Percentiles rank a stretch among this genome's conserved stretches.
Evolutionary conservation across 768 basidiomycete species (phyloP).

Genomic region (Strobilomyces echinocephalus): DNA sequence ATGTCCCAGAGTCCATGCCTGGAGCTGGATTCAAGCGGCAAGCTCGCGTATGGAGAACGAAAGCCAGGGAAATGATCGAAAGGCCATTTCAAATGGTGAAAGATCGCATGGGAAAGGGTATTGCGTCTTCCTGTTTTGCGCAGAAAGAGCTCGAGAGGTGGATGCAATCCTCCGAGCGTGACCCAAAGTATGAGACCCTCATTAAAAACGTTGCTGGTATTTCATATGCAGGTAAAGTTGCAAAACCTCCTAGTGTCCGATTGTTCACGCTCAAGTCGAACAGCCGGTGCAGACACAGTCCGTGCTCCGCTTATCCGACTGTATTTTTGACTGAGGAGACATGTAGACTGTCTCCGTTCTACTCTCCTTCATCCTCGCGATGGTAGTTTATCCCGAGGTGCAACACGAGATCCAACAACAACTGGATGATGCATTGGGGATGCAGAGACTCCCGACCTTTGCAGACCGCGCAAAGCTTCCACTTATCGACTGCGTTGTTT

Average conservation of each 20-base stretch:
- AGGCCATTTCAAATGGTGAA: conserved; percentile 42
- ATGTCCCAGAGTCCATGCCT: conserved; percentile 48
- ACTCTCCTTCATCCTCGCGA: conserved; percentile 48
- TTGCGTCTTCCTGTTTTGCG: conserved; percentile 40
- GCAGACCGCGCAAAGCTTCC: conserved; percentile 40
- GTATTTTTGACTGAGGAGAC: conserved; percentile 11
- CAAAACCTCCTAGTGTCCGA: background rate
- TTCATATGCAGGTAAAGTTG: conserved; percentile 40
- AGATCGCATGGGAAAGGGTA: conserved; percentile 37
- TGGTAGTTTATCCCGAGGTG: conserved; percentile 49
- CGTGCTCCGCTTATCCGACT: conserved; percentile 18
- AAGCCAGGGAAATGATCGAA: conserved; percentile 29
- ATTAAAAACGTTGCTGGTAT: conserved; percentile 49
- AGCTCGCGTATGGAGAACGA: conserved; percentile 38
- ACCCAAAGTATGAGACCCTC: conserved; percentile 39
- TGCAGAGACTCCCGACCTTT: conserved; percentile 42
- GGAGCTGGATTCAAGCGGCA: conserved; percentile 45
- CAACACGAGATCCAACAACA: conserved; percentile 47
- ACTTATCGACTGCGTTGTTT: conserved; percentile 33
- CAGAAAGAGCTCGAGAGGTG: conserved; percentile 37
- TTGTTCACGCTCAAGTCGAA: conserved; percentile 3
- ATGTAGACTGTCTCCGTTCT: conserved; percentile 47
- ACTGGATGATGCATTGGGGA: conserved; percentile 44
- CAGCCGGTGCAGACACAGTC: conserved; percentile 27
- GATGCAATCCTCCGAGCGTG: conserved; percentile 14